A percentile compares a stretch with the other conserved stretches of the same genome.
phyloP scores from a whole-genome alignment of 2,329 filamentous ascomycete genomes.

The Claviceps digitariae region DNA sequence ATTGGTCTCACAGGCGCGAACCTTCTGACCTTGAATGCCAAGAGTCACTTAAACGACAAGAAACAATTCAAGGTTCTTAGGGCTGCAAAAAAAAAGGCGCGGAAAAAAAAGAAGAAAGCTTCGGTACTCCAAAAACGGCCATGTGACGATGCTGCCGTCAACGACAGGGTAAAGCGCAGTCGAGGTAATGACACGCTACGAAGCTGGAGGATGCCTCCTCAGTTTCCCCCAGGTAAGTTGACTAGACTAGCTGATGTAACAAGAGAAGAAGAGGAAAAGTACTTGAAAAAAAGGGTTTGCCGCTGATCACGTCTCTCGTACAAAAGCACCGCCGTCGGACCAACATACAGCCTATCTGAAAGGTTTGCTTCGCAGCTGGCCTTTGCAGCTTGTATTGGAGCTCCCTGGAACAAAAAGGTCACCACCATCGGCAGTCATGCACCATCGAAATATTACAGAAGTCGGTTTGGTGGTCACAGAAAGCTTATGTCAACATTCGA shows the following conservation, averaged over 20 bases:
- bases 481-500: not conserved
- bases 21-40: not conserved
- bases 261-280: not conserved
- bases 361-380: constrained; percentile 6
- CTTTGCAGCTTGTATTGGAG: constrained; percentile 7
- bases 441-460: constrained; percentile 4
- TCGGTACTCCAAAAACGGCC: not conserved
- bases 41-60: not conserved
- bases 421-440: not conserved
- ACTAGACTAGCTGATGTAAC: not conserved
- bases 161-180: not conserved
- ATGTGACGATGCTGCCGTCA: not conserved
- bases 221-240: constrained; percentile 2
- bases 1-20: constrained; percentile 5
- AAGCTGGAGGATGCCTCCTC: not conserved
- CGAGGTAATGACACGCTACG: not conserved
- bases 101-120: not conserved
- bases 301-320: not conserved
- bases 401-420: not conserved
- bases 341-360: constrained; percentile 7
- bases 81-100: not conserved
- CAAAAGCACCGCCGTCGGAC: constrained; percentile 5
- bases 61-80: too few relatives aligned
- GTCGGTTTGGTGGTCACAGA: constrained; percentile 9
- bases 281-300: not conserved